Conservation (phyloP, 1,284 basidiomycete species). For the Laetiporus sulphureus region DNA sequence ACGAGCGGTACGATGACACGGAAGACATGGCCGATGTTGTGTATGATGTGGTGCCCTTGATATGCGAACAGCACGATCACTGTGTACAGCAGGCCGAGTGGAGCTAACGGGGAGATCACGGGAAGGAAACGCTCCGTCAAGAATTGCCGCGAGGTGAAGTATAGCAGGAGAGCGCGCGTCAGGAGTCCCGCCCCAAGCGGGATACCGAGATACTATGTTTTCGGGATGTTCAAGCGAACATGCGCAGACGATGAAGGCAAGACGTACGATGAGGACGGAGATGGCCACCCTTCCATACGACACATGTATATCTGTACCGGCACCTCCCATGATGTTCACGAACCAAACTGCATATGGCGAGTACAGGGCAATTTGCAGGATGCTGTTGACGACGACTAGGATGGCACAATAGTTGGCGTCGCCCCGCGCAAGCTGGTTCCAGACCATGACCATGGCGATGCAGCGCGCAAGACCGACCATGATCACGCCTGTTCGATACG, state of each 20-base stretch:
- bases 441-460: conserved; percentile 82
- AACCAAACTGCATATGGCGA: conserved; percentile 75
- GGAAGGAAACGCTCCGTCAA: conserved; percentile 59
- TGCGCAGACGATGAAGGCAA: no score
- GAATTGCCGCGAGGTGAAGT: conserved; percentile 40
- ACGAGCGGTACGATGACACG: conserved; percentile 76
- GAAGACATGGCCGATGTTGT: conserved; percentile 69
- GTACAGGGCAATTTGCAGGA: conserved; percentile 74
- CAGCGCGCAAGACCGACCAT: conserved; percentile 54
- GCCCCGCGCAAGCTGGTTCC: conserved; percentile 77
- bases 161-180: conserved; percentile 57
- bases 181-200: conserved; percentile 61
- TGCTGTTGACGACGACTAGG: conserved; percentile 54
- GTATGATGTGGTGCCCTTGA: conserved; percentile 53
- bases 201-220: conserved; percentile 68
- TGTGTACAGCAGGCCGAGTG: conserved; percentile 72
- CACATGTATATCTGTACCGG: conserved; percentile 38
- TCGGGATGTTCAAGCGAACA: no score
- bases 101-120: conserved; percentile 62
- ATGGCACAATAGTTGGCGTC: conserved; percentile 76
- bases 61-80: conserved; percentile 76
- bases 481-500: conserved; percentile 51
- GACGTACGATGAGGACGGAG: conserved; percentile 63
- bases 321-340: conserved; percentile 63
- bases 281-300: conserved; percentile 68